Evolutionary conservation across 768 basidiomycete genomes (phyloP).

Genomic region (Leccinum uliginosum): DNA sequence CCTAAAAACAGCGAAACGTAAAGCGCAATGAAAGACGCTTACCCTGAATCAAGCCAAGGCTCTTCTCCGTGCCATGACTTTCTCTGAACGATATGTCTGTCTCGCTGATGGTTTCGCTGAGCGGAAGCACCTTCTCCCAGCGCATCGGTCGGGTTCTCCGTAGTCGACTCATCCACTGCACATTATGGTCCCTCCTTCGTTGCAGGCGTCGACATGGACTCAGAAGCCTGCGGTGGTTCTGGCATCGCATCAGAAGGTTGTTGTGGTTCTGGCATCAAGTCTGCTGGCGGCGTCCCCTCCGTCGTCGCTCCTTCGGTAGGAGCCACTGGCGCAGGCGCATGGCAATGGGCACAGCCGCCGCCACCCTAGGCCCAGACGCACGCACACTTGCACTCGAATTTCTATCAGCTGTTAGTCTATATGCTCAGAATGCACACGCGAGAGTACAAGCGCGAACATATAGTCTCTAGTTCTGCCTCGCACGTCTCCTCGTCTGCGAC

Average conservation of each 20-base stretch:
- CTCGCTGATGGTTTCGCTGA: conserved; percentile 74
- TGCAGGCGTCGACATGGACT: no score
- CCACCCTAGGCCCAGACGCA: not conserved
- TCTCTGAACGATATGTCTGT: conserved; percentile 48
- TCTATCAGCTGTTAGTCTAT: conserved; percentile 13
- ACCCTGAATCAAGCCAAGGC: conserved; percentile 75
- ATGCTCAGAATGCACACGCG: conserved; percentile 21
- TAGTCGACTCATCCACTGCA: no score
- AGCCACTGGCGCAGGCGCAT: no score
- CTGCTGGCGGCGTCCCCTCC: no score
- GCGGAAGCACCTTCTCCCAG: no score
- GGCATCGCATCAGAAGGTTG: no score
- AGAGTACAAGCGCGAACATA: conserved; percentile 23
- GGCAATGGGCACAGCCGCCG: not conserved
- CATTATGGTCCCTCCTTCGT: no score
- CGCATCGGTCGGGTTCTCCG: no score
- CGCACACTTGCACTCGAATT: not conserved
- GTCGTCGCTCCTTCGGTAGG: no score
- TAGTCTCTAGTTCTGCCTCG: conserved; percentile 24
- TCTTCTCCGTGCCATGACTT: conserved; percentile 64
- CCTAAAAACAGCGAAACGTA: conserved; percentile 4
- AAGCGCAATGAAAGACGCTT: conserved; percentile 18
- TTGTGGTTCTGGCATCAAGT: no score
- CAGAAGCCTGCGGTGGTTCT: no score
- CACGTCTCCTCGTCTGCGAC: conserved; percentile 19